Evolutionary conservation across 768 basidiomycete species (phyloP).

Genomic region (Gloeostereum incarnatum): DNA sequence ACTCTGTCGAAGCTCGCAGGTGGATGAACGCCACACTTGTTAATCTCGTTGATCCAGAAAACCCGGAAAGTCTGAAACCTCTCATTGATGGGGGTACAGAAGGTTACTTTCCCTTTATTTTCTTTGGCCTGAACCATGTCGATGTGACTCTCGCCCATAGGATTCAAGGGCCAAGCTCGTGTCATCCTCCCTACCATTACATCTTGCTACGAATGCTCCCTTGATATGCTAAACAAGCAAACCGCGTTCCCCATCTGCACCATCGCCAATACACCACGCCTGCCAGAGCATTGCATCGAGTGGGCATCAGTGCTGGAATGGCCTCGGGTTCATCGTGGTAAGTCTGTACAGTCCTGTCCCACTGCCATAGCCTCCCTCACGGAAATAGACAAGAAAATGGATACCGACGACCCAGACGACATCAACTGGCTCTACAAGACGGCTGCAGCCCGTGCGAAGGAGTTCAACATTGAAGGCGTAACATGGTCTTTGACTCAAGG

Average conservation of each 20-base stretch:
- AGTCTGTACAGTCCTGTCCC: constrained; percentile 7
- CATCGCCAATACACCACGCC: constrained; percentile 95
- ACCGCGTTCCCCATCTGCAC: constrained; percentile 98
- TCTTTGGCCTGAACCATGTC: not conserved
- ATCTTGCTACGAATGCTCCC: constrained; percentile 96
- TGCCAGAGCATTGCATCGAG: constrained; percentile 98
- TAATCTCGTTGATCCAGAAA: constrained; percentile 87
- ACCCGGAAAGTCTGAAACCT: constrained; percentile 89
- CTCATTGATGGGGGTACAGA: constrained; percentile 98
- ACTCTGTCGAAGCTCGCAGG: constrained; percentile 92
- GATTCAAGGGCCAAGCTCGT: constrained; percentile 97
- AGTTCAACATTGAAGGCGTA: constrained; percentile 97
- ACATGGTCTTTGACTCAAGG: constrained; percentile 98
- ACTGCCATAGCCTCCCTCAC: constrained; percentile 2
- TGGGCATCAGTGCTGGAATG: constrained; percentile 99
- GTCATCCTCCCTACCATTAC: constrained; percentile 93
- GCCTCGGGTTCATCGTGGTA: constrained; percentile 90
- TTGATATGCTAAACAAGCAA: constrained; percentile 97
- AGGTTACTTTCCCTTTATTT: constrained; percentile 41
- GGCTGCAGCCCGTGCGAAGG: constrained; percentile 76
- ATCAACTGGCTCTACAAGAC: constrained; percentile 87
- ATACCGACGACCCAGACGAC: constrained; percentile 96
- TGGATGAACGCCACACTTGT: constrained; percentile 99
- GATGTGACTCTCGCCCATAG: constrained; percentile 26
- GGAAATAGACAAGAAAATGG: constrained; percentile 79